A percentile compares a stretch with the other conserved stretches of the same genome.
phyloP scores from a whole-genome alignment of 768 basidiomycete species.

The Porpolomopsis calyptriformis region DNA sequence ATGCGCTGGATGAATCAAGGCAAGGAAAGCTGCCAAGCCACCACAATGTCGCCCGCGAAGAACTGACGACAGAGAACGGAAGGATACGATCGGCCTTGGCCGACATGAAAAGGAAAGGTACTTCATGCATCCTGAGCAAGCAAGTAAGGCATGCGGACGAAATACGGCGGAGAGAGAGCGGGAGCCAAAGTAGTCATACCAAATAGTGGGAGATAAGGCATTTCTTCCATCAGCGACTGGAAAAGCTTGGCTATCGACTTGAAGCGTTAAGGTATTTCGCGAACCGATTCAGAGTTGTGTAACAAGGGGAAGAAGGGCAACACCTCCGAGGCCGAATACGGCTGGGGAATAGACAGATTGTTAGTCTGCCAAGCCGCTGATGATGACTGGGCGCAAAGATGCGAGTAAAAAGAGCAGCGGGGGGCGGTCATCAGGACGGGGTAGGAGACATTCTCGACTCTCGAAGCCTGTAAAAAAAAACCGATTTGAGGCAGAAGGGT shows the following conservation, averaged over 20 bases:
- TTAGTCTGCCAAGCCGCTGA: no score
- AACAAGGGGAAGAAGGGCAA: not conserved
- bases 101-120: not conserved
- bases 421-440: no score
- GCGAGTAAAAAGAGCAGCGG: no score
- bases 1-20: not conserved
- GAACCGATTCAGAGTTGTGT: not conserved
- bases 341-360: not conserved
- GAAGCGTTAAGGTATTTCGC: not conserved
- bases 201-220: no score
- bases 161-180: not conserved
- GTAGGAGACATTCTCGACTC: no score
- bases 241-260: not conserved
- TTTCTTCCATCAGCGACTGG: not conserved
- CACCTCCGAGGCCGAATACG: not conserved
- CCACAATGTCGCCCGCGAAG: no score
- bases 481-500: no score
- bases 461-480: no score
- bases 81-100: not conserved
- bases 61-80: no score
- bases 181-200: no score
- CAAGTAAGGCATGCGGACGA: not conserved
- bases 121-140: no score
- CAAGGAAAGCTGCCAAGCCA: not conserved
- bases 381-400: no score